phyloP scores from a whole-genome alignment of 495 filamentous ascomycete species.

The Bathelium albidoporum region DNA sequence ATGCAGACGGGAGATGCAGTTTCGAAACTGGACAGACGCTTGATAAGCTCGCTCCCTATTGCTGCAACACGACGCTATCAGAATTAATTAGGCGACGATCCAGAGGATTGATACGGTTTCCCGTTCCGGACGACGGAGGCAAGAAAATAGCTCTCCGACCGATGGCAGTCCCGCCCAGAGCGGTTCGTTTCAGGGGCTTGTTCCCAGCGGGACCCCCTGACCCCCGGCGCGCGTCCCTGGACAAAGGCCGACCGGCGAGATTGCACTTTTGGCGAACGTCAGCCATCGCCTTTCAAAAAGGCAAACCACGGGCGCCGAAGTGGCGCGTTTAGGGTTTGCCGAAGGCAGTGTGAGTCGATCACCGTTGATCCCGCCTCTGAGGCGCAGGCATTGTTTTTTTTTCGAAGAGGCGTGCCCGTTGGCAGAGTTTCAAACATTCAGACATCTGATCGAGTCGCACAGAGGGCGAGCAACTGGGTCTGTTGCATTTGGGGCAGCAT shows the following conservation, averaged over 20 bases:
- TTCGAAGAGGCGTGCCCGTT: too few relatives aligned
- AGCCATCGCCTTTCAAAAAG: neutral
- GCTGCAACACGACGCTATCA: neutral
- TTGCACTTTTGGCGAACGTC: neutral
- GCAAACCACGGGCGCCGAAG: neutral
- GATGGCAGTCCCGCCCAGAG: neutral
- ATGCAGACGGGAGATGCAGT: neutral
- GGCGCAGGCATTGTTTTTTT: too few relatives aligned
- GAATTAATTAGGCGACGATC: neutral
- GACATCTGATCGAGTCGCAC: neutral
- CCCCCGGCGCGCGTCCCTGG: neutral
- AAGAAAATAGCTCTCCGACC: neutral
- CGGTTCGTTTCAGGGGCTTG: constrained; percentile 4
- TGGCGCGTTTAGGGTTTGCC: neutral
- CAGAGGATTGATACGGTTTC: neutral
- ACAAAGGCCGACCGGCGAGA: neutral
- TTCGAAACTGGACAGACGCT: neutral
- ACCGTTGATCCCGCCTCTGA: neutral
- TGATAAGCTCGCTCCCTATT: constrained; percentile 2
- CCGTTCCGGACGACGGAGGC: neutral
- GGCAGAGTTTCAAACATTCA: too few relatives aligned
- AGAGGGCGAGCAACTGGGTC: neutral
- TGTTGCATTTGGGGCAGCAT: neutral
- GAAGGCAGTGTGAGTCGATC: neutral
- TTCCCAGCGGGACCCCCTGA: neutral